Evolutionary conservation across 75 land plant genomes (phyloP).

Genomic region (Pinus tabuliformis): DNA sequence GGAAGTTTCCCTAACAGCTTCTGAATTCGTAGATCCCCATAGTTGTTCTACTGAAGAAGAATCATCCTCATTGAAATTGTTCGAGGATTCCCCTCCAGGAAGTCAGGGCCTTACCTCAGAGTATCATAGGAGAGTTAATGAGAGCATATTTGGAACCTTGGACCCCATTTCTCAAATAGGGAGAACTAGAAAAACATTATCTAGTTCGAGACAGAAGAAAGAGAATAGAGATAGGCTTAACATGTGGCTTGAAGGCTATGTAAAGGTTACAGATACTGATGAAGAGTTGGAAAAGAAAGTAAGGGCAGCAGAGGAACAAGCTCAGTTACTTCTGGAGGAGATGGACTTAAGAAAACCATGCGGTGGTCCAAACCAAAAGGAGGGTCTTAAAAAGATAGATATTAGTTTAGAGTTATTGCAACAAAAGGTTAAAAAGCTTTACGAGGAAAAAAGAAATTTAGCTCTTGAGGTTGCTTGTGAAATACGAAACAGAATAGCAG

Average conservation of each 20-base stretch:
- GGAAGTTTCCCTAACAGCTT: conserved; percentile 8
- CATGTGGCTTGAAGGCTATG: conserved; percentile 1
- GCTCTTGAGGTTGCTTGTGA: conserved; percentile 56
- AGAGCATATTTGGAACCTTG: background rate
- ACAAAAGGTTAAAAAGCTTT: conserved; percentile 31
- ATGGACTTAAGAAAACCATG: conserved; percentile 26
- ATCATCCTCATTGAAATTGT: background rate
- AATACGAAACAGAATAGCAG: conserved; percentile 44
- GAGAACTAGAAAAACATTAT: background rate
- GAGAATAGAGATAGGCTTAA: background rate
- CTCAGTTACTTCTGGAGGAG: conserved; percentile 24
- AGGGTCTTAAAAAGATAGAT: conserved; percentile 8
- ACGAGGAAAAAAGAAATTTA: conserved; percentile 53
- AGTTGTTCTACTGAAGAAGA: conserved; percentile 8
- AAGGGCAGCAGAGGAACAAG: conserved; percentile 46
- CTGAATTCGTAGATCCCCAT: conserved; percentile 1
- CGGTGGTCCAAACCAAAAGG: background rate
- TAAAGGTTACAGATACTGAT: conserved; percentile 20
- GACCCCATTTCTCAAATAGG: background rate
- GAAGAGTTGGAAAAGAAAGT: conserved; percentile 19
- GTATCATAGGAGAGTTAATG: background rate
- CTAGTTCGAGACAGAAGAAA: background rate
- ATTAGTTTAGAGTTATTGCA: conserved; percentile 30
- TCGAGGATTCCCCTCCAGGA: background rate
- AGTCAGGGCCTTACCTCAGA: background rate